Evolutionary conservation across 163 green algal genomes (phyloP).

Genomic region (Coccomyxa subellipsoidea): DNA sequence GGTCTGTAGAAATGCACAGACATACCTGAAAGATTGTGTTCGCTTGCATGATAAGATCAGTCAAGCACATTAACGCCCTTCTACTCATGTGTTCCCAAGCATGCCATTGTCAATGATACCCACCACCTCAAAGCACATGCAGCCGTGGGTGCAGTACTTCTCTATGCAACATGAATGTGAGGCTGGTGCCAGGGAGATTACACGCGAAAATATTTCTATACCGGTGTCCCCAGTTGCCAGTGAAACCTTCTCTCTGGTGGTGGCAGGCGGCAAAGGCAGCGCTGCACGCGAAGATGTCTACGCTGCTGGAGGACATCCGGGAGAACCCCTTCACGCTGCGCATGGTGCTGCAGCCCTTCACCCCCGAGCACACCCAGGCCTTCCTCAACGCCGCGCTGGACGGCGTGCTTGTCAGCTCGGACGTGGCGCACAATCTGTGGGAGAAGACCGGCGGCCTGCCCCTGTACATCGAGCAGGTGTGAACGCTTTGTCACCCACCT

Average conservation of each 20-base stretch:
- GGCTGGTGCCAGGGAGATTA: too few species aligned
- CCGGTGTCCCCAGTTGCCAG: too few species aligned
- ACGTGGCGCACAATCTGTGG: conserved; percentile 40
- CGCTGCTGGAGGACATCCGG: neutral
- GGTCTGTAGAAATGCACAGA: too few species aligned
- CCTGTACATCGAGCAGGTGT: conserved; percentile 66
- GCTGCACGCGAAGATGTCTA: conserved; percentile 3
- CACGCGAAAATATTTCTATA: too few species aligned
- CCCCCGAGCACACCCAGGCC: conserved; percentile 43
- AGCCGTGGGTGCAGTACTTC: neutral
- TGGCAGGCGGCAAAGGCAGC: neutral
- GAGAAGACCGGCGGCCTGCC: conserved; percentile 70
- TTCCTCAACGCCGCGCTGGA: conserved; percentile 31
- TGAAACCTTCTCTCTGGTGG: too few species aligned
- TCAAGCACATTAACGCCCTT: too few species aligned
- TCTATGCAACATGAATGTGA: too few species aligned
- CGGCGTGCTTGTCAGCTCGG: conserved; percentile 3
- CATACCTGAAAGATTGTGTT: too few species aligned
- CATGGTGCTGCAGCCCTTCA: conserved; percentile 58
- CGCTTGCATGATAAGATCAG: too few species aligned
- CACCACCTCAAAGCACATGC: too few species aligned
- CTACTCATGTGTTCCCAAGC: too few species aligned
- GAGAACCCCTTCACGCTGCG: conserved; percentile 32
- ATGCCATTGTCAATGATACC: too few species aligned
- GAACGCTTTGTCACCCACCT: neutral